Evolutionary conservation across 2,329 filamentous ascomycete species (phyloP), one percentile per base, ranked within the genome.

Genomic region (Biscogniauxia sp.): DNA sequence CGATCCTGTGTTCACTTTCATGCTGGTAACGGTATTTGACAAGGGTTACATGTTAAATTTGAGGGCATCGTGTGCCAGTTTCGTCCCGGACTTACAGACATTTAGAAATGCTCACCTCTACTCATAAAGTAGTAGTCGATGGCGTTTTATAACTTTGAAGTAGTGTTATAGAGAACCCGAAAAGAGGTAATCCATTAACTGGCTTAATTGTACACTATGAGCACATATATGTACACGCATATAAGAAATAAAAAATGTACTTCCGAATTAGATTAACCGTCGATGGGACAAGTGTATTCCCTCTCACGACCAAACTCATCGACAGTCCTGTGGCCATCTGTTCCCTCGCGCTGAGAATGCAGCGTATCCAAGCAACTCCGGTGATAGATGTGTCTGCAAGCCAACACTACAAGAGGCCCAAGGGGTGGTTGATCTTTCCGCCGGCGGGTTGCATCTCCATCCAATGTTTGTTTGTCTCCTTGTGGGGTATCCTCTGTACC

Each of bases 351-450:
- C 62, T 82, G 79, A 37, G 80, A 81, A 67, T 86, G 84, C 66
- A 89, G 74, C 61, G 85, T 82, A 71, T 94, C 90, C 49, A 91
- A 77, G 70, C 88, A 93, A 25, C 77, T 79, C 71, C 87, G 82
- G 76, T 91, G 88, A 68, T 89, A 90, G 19, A 90, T 84, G 73
- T 91, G 88, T 58, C 88, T 81, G 72, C 88, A 91, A 20, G 88
- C 88, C 68, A 91, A 76, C 54, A 91, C 83, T 9, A 91, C 85
- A 56, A 91, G 73, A 51, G 86, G 82, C 8, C 87, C 89, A 19
- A 89, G 79, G n/a, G 82, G 77, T 54, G 82, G 83, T 62, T 83
- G 59, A 28, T 79, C 73, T 74, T 75, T 61, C 67, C 76, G 45
- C 62, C 69, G 41, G 72, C 73, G 66, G 73, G 54, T 20, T 70